Conservation (phyloP, 371 early-diverging fungal genomes). For the Rhizopus arrhizus region DNA sequence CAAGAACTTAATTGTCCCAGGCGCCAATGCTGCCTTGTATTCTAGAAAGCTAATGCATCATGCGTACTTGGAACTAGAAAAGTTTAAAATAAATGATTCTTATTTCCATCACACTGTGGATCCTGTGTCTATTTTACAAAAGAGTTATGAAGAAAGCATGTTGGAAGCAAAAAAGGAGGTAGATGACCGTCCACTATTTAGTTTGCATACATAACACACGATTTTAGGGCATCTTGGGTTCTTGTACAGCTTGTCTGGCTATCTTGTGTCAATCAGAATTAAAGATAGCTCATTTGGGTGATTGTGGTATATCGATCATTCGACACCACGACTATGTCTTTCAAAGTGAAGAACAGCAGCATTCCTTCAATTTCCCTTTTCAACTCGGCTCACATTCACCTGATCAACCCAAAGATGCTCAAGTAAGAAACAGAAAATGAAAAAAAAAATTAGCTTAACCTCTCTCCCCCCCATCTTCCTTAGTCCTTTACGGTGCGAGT, state of each 20-base stretch:
- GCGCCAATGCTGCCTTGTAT: slow-evolving; percentile 80
- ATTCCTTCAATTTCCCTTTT: slow-evolving; percentile 81
- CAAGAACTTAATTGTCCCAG: slow-evolving; percentile 21
- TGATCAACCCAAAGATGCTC: slow-evolving; percentile 69
- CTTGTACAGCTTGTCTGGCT: slow-evolving; percentile 87
- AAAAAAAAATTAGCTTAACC: not conserved
- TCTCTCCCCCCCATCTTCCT: slow-evolving; percentile 1
- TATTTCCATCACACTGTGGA: slow-evolving; percentile 42
- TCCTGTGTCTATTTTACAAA: slow-evolving; percentile 71
- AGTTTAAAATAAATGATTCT: slow-evolving; percentile 45
- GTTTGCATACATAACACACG: not conserved
- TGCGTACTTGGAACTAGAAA: slow-evolving; percentile 70
- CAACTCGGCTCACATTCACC: slow-evolving; percentile 72
- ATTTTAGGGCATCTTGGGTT: slow-evolving; percentile 72
- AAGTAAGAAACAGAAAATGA: slow-evolving; percentile 35
- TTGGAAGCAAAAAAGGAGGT: slow-evolving; percentile 26
- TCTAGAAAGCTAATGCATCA: slow-evolving; percentile 88
- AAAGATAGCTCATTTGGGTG: slow-evolving; percentile 89
- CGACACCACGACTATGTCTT: slow-evolving; percentile 82
- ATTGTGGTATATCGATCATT: slow-evolving; percentile 86
- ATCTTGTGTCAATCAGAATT: slow-evolving; percentile 88
- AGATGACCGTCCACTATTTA: not conserved
- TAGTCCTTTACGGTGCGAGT: slow-evolving; percentile 70
- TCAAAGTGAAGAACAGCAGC: slow-evolving; percentile 86
- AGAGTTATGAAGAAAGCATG: slow-evolving; percentile 60